Evolutionary conservation across 139 green algal species (phyloP), one percentile per base, ranked within the genome.

Genomic region (Chloropicon primus): DNA sequence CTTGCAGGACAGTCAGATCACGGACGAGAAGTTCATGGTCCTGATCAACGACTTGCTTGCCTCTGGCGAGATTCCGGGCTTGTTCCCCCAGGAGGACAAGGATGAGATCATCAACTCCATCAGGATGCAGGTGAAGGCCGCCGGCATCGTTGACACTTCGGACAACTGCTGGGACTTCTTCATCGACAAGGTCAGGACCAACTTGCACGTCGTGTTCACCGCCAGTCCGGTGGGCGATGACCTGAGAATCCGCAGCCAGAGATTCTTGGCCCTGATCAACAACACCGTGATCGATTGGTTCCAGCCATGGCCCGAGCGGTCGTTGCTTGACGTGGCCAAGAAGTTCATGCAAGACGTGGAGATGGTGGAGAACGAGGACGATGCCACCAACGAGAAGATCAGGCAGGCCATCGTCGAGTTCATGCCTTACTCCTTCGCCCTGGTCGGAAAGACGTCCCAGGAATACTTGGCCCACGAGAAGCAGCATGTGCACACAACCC

Each of bases 161-260:
- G 92, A 96, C 28, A 93, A 93, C 80, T 94, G 89, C 86, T 96
- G 91, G 91, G 72, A 73, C 71, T 85, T 83, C 21, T 96, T 96
- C 84, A 91, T 95, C 76, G 76, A 88, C 62, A 91, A 91, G 80
- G 86, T 88, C 24, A 83, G 84, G 81, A 77, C 79, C 54, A 94
- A 94, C 85, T 82, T 96, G 77, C 92, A 96, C 84, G 89, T 96
- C 80, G 88, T 91, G 2, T 94, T 96, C 84, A 94, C 90, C 22
- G 86, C 85, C 22, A 93, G 87, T 25, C 92, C 92, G 5, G 92
- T 96, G n/a, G 91, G 91, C 53, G 92, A 94, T 62, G 90, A 91
- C 81, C 94, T 96, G 88, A 85, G 92, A 27, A 81, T 92, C 62
- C 87, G 92, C 76, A 86, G 83, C 72, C 86, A 93, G 86, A 88